Evolutionary conservation across 1,139 yeast genomes (phyloP).

Genomic region (Saccharomyces hybrid): DNA sequence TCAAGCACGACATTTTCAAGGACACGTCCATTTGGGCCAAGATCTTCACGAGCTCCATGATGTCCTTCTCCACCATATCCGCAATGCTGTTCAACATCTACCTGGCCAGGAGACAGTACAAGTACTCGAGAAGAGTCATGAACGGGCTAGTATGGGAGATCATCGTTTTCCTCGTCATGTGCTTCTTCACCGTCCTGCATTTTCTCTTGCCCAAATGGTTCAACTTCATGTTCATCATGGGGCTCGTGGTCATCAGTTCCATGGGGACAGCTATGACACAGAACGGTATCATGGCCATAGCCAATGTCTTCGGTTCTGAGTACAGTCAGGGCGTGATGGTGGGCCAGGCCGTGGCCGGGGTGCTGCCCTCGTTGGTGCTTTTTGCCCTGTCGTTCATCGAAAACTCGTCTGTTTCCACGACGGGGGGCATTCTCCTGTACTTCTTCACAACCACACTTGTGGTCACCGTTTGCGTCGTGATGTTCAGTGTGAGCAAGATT

Average conservation of each 20-base stretch:
- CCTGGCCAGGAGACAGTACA: constrained; percentile 65
- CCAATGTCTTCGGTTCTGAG: constrained; percentile 62
- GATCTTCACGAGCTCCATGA: constrained; percentile 74
- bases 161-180: constrained; percentile 42
- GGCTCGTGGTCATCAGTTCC: constrained; percentile 51
- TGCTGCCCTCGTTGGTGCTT: constrained; percentile 72
- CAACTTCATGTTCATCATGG: constrained; percentile 51
- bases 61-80: constrained; percentile 76
- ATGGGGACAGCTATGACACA: constrained; percentile 70
- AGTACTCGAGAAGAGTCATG: constrained; percentile 53
- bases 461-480: constrained; percentile 41
- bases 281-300: constrained; percentile 85
- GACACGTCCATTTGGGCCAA: constrained; percentile 47
- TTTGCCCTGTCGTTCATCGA: constrained; percentile 49
- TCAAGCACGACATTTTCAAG: constrained; percentile 52
- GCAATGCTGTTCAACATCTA: constrained; percentile 54
- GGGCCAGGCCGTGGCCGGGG: constrained; percentile 93
- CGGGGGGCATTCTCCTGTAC: constrained; percentile 46
- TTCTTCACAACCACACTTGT: constrained; percentile 65
- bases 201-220: constrained; percentile 36
- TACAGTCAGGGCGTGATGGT: constrained; percentile 87
- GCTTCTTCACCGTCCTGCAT: constrained; percentile 31
- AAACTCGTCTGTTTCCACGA: constrained; percentile 8
- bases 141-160: constrained; percentile 54
- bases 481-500: constrained; percentile 27